Conservation (phyloP, 148 eudicot species). For the Limonium bicolor region DNA sequence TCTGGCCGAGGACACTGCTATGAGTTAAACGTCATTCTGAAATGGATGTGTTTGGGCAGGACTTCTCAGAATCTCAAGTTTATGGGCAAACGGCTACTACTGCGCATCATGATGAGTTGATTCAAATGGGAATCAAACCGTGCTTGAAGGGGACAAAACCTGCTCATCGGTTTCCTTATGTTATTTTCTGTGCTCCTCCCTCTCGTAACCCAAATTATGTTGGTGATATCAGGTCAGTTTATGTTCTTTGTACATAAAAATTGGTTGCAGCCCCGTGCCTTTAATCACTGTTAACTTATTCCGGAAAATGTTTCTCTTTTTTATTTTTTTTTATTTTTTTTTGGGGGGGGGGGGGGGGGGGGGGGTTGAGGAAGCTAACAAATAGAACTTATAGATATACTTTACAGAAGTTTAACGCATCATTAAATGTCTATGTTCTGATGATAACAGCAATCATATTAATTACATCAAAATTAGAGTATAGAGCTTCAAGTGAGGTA, state of each 20-base stretch:
- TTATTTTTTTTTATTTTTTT: too few relatives aligned
- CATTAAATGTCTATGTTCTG: too few relatives aligned
- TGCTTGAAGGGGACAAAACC: constrained; percentile 25
- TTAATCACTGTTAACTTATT: background rate
- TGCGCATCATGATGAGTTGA: constrained; percentile 68
- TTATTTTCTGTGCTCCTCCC: constrained; percentile 90
- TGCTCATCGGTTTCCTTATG: constrained; percentile 39
- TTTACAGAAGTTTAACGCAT: too few relatives aligned
- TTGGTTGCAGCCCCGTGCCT: background rate
- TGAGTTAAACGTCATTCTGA: background rate
- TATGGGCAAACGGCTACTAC: constrained; percentile 54
- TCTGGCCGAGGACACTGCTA: too few relatives aligned
- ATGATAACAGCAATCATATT: too few relatives aligned
- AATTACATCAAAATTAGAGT: too few relatives aligned
- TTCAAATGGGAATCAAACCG: constrained; percentile 54
- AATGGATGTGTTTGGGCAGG: constrained; percentile 24
- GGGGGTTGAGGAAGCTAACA: too few relatives aligned
- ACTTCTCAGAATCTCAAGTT: constrained; percentile 46
- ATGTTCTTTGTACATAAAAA: background rate
- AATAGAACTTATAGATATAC: too few relatives aligned
- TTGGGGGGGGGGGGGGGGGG: too few relatives aligned
- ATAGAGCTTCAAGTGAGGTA: too few relatives aligned
- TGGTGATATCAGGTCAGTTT: constrained; percentile 53
- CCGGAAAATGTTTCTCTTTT: background rate
- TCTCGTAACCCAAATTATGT: constrained; percentile 43